Evolutionary conservation across 2,329 filamentous ascomycete genomes (phyloP).

Genomic region (Teratosphaeria viscida): DNA sequence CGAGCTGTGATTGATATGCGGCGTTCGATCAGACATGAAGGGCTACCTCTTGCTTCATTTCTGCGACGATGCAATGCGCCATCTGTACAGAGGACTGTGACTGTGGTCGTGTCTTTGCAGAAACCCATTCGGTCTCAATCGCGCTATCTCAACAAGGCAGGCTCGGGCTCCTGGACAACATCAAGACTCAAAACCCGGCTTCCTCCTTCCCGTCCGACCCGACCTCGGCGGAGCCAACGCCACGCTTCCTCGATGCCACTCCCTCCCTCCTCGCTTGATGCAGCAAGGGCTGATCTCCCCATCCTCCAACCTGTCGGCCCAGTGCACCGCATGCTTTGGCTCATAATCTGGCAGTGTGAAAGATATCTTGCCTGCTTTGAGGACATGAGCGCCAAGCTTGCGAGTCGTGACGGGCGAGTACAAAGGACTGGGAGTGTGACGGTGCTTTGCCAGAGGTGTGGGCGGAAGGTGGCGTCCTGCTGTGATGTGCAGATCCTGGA

Average conservation of each 20-base stretch:
- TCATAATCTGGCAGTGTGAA: background rate
- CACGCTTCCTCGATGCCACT: background rate
- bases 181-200: background rate
- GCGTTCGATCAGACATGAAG: too few species aligned
- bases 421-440: background rate
- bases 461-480: background rate
- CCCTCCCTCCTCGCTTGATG: background rate
- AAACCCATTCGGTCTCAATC: background rate
- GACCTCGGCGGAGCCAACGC: background rate
- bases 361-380: background rate
- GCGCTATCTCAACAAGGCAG: background rate
- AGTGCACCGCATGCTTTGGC: background rate
- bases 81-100: too few species aligned
- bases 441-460: background rate
- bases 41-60: too few species aligned
- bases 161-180: background rate
- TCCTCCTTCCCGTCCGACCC: background rate
- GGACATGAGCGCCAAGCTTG: background rate
- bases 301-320: background rate
- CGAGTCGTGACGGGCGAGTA: background rate
- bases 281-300: background rate
- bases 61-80: too few species aligned
- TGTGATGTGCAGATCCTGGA: background rate
- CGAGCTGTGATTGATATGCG: too few species aligned
- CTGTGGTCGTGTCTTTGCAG: background rate